Evolutionary conservation across 2,329 filamentous ascomycete genomes (phyloP).

Genomic region (Onygena corvina): DNA sequence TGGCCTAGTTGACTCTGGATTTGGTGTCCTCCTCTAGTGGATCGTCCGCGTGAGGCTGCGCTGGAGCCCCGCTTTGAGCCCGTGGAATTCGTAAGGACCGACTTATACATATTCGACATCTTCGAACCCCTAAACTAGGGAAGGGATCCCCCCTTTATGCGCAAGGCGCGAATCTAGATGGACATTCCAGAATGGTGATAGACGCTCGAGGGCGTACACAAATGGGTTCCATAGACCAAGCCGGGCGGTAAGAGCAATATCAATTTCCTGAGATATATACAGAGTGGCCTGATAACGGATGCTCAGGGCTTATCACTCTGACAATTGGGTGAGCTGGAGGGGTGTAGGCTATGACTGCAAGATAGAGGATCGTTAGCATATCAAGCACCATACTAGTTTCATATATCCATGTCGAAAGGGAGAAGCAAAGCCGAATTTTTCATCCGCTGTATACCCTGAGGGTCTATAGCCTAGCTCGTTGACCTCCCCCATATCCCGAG

Average conservation of each 20-base stretch:
- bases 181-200: conserved; percentile 2
- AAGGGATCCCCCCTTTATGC: not conserved
- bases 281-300: too few relatives aligned
- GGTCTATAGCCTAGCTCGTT: not conserved
- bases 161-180: conserved; percentile 1
- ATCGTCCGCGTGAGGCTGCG: not conserved
- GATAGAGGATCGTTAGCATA: not conserved
- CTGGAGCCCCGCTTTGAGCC: not conserved
- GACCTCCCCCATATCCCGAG: not conserved
- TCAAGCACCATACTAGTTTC: not conserved
- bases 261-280: not conserved
- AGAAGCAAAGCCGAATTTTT: not conserved
- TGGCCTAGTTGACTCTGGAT: not conserved
- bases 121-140: not conserved
- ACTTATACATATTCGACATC: conserved; percentile 6
- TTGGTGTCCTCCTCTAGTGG: not conserved
- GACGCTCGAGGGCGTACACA: not conserved
- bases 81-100: conserved; percentile 1
- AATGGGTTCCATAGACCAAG: not conserved
- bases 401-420: not conserved
- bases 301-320: not conserved
- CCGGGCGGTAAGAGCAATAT: not conserved
- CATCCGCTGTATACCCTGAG: not conserved
- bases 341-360: not conserved
- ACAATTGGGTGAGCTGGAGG: not conserved